Base-by-base conservation (phyloP, 805 yeast species). In the Myxozyma monticola region DNA sequence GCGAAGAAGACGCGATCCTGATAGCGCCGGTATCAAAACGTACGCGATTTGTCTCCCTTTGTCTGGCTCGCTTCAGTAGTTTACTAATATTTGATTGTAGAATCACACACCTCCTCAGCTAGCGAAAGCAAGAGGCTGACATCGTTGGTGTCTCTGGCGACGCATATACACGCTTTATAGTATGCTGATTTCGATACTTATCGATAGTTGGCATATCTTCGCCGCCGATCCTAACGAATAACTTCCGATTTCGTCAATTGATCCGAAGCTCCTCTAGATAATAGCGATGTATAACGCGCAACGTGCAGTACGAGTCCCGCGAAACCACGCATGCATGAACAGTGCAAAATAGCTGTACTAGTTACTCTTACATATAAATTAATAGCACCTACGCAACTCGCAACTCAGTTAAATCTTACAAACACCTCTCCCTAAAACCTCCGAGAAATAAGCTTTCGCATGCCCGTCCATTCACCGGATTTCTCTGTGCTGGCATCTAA, bases 391-490 rank as follows among this genome's bases (percentile, higher is more conserved):
- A 10, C 4, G n/a, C 6, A 18, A 18, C 20, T 18, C n/a, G 21
- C 18, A 20, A 12, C 21, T 8, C 21, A 22, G 9, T 14, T 7
- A 2, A 7, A 38, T 9, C 17, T 17, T 31, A 21, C 18, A 10
- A n/a, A 40, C 7, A 30, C n/a, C 18, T 14, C 29, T 7, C 20
- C 22, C 7, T 9, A 17, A 33, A 10, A 14, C 34, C 25, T 34
- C 18, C 37, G 47, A n/a, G 51, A 12, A 14, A 47, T 33, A 12
- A 47, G 30, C 22, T 30, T 41, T 26, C 55, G 42, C 38, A 52
- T 26, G 28, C 33, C 31, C 22, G 43, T 30, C 57, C 54, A 49
- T 26, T 52, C 57, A 2, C 52, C 57, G 17, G 54, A 5, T 26
- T 44, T 41, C n/a, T 29, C 54, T 8, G 45, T 38, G 18, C 59